Conservation (phyloP, 768 basidiomycete genomes). For the Russula sp. region DNA sequence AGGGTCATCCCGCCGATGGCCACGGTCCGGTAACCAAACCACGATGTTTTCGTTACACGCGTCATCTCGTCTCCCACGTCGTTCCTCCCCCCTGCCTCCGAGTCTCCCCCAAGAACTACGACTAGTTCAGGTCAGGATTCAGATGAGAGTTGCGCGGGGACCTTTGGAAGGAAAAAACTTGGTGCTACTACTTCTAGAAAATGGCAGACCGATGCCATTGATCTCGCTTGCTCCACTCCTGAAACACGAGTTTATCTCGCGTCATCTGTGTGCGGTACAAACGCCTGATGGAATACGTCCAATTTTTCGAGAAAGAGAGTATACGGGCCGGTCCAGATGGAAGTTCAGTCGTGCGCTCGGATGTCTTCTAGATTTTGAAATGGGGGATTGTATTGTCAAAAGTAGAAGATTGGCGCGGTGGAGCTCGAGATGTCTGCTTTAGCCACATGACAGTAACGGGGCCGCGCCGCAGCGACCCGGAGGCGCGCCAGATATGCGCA, state of each 20-base stretch:
- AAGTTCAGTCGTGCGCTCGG: background rate
- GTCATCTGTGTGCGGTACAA: background rate
- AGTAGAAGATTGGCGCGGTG: background rate
- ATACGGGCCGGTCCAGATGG: background rate
- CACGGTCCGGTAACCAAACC: constrained; percentile 7
- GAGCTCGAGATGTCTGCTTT: background rate
- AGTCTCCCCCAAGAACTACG: background rate
- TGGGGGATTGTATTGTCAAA: background rate
- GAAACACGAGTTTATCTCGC: background rate
- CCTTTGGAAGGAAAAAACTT: background rate
- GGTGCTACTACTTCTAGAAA: background rate
- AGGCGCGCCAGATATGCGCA: too few relatives aligned
- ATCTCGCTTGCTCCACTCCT: background rate
- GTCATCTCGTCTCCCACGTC: background rate
- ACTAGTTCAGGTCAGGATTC: background rate
- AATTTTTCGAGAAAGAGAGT: background rate
- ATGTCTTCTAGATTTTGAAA: background rate
- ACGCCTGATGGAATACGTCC: background rate
- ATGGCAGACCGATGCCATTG: background rate
- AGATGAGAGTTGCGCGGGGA: background rate
- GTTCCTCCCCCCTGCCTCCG: background rate
- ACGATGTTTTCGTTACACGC: too few relatives aligned
- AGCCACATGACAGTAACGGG: too few relatives aligned
- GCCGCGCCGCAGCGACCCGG: too few relatives aligned
- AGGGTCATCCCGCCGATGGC: background rate